Conservation (phyloP, 352 stramenopile species). For the Phytophthora crassamura region DNA sequence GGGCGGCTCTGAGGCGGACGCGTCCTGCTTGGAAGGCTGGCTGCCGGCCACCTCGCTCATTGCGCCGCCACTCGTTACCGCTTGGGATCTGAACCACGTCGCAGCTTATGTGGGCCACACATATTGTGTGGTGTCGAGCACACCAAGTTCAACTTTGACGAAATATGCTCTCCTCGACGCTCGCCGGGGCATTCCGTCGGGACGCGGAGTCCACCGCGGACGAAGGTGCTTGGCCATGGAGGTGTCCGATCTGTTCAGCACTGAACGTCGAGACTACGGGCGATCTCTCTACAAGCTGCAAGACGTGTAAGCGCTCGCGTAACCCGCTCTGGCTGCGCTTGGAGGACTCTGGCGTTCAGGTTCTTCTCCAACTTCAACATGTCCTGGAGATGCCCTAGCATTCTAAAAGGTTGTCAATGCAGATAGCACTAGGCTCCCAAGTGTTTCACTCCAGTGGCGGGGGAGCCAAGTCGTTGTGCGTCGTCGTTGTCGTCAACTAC, state of each 20-base stretch:
- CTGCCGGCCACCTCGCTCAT: conserved; percentile 38
- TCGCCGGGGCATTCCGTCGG: conserved; percentile 17
- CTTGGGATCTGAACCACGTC: conserved; percentile 38
- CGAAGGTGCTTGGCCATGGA: conserved; percentile 5
- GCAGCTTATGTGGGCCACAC: conserved; percentile 20
- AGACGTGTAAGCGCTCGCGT: conserved; percentile 29
- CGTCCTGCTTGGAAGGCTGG: conserved; percentile 16
- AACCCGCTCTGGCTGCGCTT: conserved; percentile 40
- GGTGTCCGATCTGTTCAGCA: conserved; percentile 24
- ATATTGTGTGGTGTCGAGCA: conserved; percentile 4
- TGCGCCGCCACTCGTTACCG: conserved; percentile 6
- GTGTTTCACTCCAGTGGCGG: conserved; percentile 24
- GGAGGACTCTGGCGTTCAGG: conserved; percentile 27
- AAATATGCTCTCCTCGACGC: not conserved
- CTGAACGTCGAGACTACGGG: not conserved
- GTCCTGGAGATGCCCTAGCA: not conserved
- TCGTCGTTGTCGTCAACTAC: conserved; percentile 37
- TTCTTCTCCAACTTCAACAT: conserved; percentile 10
- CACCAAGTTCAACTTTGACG: conserved; percentile 8
- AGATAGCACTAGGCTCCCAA: conserved; percentile 34
- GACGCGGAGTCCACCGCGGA: not conserved
- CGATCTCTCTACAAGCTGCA: not conserved
- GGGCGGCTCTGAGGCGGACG: conserved; percentile 12
- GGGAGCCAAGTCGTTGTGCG: conserved; percentile 16
- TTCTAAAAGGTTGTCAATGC: not conserved